Conservation (phyloP, 2,329 filamentous ascomycete genomes). For the Pseudogymnoascus destructans region DNA sequence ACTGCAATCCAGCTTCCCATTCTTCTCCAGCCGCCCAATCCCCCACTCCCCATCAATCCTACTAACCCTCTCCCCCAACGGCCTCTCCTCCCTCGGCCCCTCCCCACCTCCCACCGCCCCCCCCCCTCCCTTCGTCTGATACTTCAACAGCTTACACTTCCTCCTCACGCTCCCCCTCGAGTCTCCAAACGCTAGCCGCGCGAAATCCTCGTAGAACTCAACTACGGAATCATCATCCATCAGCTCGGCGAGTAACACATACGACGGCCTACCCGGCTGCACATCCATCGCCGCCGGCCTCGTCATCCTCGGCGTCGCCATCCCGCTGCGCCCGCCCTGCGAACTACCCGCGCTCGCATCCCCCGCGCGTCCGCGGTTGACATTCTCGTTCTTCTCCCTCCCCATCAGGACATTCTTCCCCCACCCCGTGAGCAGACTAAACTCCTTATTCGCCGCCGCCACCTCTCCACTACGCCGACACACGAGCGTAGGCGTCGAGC, state of each 20-base stretch:
- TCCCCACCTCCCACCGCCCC: conserved; percentile 15
- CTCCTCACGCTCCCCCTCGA: conserved; percentile 74
- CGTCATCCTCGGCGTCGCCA: conserved; percentile 38
- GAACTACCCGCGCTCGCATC: conserved; percentile 24
- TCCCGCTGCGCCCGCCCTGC: conserved; percentile 29
- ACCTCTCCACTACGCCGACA: conserved; percentile 87
- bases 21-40: conserved; percentile 69
- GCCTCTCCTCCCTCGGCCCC: conserved; percentile 14
- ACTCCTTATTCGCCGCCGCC: conserved; percentile 92
- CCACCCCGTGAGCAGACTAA: conserved; percentile 92
- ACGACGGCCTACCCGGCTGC: conserved; percentile 44
- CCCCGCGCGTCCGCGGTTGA: conserved; percentile 47
- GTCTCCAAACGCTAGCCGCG: conserved; percentile 82
- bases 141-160: conserved; percentile 78
- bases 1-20: conserved; percentile 86
- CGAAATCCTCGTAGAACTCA: conserved; percentile 92
- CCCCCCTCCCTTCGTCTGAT: conserved; percentile 56
- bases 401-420: conserved; percentile 79
- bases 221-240: conserved; percentile 89
- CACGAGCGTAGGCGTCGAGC: conserved; percentile 81
- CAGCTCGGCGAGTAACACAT: conserved; percentile 83
- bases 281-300: conserved; percentile 31
- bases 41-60: conserved; percentile 61
- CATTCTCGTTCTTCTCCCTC: conserved; percentile 74
- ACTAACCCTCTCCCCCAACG: conserved; percentile 33